Conservation (phyloP, 2,329 filamentous ascomycete species). For the Sporothrix dimorphospora region DNA sequence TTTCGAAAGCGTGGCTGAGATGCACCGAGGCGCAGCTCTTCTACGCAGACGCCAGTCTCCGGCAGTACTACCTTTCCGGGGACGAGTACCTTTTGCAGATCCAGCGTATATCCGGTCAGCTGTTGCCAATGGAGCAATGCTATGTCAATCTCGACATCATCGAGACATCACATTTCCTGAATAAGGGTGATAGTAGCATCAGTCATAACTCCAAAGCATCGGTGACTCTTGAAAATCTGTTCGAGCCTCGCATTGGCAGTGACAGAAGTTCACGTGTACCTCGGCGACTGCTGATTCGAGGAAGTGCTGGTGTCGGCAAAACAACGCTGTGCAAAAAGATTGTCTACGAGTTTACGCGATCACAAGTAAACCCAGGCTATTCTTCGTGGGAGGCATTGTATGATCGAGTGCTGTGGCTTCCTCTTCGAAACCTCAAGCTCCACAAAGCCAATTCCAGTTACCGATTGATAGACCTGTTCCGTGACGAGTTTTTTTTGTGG, state of each 20-base stretch:
- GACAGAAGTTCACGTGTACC: conserved; percentile 22
- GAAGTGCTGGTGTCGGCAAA: conserved; percentile 46
- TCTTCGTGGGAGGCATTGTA: conserved; percentile 34
- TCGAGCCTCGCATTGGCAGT: neutral
- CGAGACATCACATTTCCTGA: no score
- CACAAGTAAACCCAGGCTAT: conserved; percentile 35
- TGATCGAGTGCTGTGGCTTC: conserved; percentile 47
- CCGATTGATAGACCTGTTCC: neutral
- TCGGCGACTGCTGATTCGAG: conserved; percentile 44
- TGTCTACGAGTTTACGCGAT: conserved; percentile 41
- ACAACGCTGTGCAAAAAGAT: conserved; percentile 49
- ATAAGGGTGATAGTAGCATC: no score
- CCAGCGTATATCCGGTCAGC: neutral
- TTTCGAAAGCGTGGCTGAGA: neutral
- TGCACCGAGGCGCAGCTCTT: neutral
- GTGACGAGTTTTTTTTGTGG: neutral
- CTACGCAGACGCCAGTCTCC: neutral
- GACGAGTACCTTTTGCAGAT: neutral
- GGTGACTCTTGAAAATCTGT: neutral
- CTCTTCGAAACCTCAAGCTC: conserved; percentile 43
- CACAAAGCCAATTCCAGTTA: neutral
- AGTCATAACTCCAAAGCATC: neutral
- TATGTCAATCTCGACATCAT: neutral
- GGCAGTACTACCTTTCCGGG: neutral
- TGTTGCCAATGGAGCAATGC: neutral